Evolutionary conservation across 306 rosid species (phyloP), one percentile per base, ranked within the genome.

Genomic region (Aeschynomene evenia): DNA sequence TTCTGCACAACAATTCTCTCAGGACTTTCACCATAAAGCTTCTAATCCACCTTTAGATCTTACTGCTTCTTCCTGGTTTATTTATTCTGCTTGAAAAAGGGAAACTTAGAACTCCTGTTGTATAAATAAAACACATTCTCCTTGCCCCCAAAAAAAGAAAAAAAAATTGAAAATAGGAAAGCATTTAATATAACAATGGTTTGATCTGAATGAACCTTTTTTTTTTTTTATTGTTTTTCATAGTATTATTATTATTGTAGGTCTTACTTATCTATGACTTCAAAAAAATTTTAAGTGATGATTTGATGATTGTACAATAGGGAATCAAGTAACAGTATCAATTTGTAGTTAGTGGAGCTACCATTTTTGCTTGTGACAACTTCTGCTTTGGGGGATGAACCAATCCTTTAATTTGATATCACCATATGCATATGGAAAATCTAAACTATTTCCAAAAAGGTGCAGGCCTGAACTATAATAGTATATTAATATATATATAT

Each of bases 41-140:
- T 78, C 70, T 45, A 50, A 70, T 67, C 74, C 67, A 75, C 33
- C 80, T 56, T n/a, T 63, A 45, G 36, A 69, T 67, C 72, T 61
- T 64, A 50, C 33, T 73, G 67, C 65, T 72, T 59, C 65, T 72
- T 59, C 76, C 62, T 73, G 63, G 42, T 77, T 68, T 65, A 55
- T 73, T 63, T 63, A 23, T 63, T 74, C 48, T 55, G 31, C 61
- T 61, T 66, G 73, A 74, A n/a, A n/a, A n/a, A 66, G 80, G 64
- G 55, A 76, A 74, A 71, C 53, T 20, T 82, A 63, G 53, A 53
- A 64, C 75, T 78, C 59, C 60, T 80, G 75, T 63, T 82, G 78
- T 78, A 79, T 78, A 82, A 82, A 78, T 76, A 74, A 78, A 13
- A 78, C 43, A 18, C 57, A 65, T 74, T 49, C 73, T 73, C 71